These are phyloP conservation scores for Emiliania huxleyi DNA, from an alignment of 78 protist genomes.

Conservation along the genomic window DNA sequence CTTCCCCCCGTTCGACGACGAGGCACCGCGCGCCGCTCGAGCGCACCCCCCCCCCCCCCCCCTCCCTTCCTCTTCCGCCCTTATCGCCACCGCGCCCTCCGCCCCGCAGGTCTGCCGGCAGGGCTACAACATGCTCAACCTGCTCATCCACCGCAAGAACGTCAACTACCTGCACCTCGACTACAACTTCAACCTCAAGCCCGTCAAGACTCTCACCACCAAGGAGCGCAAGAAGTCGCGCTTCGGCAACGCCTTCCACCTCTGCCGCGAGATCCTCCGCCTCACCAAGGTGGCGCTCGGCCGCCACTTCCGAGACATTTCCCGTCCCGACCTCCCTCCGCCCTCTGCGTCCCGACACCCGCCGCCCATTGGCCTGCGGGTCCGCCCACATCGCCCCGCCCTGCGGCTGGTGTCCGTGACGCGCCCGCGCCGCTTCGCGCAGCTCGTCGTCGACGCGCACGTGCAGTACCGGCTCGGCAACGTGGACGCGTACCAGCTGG, in stretches of 20 bases:
- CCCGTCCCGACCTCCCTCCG: no score
- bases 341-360: no score
- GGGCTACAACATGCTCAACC: slow-evolving; percentile 99
- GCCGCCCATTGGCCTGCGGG: no score
- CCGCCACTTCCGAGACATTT: no score
- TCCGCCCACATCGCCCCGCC: no score
- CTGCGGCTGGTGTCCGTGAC: no score
- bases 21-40: slow-evolving; percentile 99
- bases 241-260: slow-evolving; percentile 99
- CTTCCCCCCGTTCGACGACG: slow-evolving; percentile 83
- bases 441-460: slow-evolving; percentile 96
- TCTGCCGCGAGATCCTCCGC: slow-evolving; percentile 96
- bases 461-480: slow-evolving; percentile 98
- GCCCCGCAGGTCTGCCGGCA: slow-evolving; percentile 99
- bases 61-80: no score
- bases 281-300: no score
- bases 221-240: slow-evolving; percentile 99
- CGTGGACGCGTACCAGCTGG: slow-evolving; percentile 91
- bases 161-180: slow-evolving; percentile 98
- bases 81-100: slow-evolving; percentile 95
- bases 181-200: slow-evolving; percentile 99
- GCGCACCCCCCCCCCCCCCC: no score
- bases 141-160: slow-evolving; percentile 97
- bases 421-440: no score
- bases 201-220: slow-evolving; percentile 99